Conservation (phyloP, 2,329 filamentous ascomycete species). For the Mollisia scopiformis region DNA sequence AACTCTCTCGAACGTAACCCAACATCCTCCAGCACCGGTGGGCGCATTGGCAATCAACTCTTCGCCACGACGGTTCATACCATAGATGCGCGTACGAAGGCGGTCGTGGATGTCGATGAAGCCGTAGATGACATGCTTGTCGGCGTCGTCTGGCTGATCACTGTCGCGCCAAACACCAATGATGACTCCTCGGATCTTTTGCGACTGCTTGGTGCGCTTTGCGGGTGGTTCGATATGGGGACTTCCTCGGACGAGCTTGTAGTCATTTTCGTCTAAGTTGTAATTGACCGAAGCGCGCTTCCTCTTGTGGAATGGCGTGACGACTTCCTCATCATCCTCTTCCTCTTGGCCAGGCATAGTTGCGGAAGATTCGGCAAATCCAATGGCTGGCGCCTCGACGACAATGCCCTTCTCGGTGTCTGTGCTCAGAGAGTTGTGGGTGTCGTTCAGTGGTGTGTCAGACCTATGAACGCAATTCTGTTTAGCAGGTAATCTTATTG, state of each 20-base stretch:
- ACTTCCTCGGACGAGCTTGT: conserved; percentile 16
- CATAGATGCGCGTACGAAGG: conserved; percentile 61
- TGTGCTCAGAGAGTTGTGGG: conserved; percentile 15
- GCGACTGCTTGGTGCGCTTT: conserved; percentile 28
- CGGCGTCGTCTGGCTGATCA: conserved; percentile 47
- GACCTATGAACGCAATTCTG: conserved; percentile 17
- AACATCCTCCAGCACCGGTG: conserved; percentile 62
- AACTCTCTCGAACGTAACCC: conserved; percentile 65
- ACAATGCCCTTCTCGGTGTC: conserved; percentile 30
- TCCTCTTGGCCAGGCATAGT: conserved; percentile 34
- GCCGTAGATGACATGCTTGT: conserved; percentile 62
- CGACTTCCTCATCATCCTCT: conserved; percentile 38
- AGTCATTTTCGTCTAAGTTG: conserved; percentile 52
- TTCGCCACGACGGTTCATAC: conserved; percentile 49
- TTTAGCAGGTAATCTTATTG: conserved; percentile 23
- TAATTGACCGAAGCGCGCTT: conserved; percentile 56
- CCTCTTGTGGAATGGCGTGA: conserved; percentile 54
- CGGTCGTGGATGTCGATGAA: conserved; percentile 65
- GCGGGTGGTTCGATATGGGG: conserved; percentile 20
- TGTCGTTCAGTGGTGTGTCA: conserved; percentile 23
- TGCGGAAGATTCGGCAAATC: conserved; percentile 22
- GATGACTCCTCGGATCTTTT: conserved; percentile 36
- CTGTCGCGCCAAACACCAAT: conserved; percentile 67
- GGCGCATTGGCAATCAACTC: conserved; percentile 51
- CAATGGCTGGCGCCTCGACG: conserved; percentile 23